Percentiles rank a stretch among this genome's conserved stretches.
These are phyloP conservation scores for Sporothrix luriei DNA, from an alignment of 2,329 filamentous ascomycete species.

Conservation along the genomic window DNA sequence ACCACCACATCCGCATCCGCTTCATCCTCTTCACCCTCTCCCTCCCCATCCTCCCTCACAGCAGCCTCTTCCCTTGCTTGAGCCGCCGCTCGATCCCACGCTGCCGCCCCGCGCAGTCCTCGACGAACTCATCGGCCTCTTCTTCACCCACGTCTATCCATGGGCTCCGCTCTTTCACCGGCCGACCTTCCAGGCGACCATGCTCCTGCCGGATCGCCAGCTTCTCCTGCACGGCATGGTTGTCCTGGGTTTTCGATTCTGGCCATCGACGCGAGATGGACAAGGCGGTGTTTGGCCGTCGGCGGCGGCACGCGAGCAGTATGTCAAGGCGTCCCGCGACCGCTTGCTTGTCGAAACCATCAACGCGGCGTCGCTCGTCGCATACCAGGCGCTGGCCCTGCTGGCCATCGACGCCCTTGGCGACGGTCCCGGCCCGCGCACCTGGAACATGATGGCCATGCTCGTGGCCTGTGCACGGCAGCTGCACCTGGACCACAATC, in stretches of 20 bases:
- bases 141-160: constrained; percentile 31
- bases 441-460: constrained; percentile 35
- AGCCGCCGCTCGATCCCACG: not conserved
- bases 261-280: constrained; percentile 4
- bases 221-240: constrained; percentile 32
- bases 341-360: constrained; percentile 30
- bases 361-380: constrained; percentile 28
- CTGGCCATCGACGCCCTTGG: constrained; percentile 33
- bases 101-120: constrained; percentile 30
- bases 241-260: constrained; percentile 31
- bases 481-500: constrained; percentile 30
- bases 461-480: constrained; percentile 31
- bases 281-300: not conserved
- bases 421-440: constrained; percentile 31
- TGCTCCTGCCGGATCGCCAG: constrained; percentile 17
- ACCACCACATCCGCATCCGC: not conserved
- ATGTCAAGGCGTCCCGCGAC: constrained; percentile 27
- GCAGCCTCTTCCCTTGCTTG: not conserved
- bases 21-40: no score
- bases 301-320: constrained; percentile 1
- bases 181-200: constrained; percentile 19
- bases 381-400: constrained; percentile 31
- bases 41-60: not conserved
- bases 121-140: constrained; percentile 31
- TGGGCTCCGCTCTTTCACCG: constrained; percentile 33